Conservation (phyloP, 2,329 filamentous ascomycete genomes). For the Pseudocercospora macadamiae region DNA sequence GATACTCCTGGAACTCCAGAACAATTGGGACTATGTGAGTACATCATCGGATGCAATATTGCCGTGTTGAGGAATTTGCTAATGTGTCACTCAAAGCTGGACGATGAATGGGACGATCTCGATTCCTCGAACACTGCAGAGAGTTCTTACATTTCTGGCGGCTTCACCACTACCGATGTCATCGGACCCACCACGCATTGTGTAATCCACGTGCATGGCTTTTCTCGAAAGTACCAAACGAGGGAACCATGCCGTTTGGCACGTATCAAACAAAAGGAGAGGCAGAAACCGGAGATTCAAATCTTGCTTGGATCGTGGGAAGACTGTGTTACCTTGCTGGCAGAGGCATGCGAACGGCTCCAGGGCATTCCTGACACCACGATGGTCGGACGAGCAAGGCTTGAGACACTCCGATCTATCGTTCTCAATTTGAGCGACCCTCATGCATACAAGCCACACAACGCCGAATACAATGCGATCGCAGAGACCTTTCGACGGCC, state of each 20-base stretch:
- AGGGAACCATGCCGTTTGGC: not conserved
- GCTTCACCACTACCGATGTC: not conserved
- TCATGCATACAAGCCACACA: not conserved
- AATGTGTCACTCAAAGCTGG: not conserved
- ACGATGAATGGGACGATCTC: not conserved
- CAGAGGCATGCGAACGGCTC: not conserved
- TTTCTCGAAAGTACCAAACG: not conserved
- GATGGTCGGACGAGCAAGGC: not conserved
- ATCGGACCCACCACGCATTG: not conserved
- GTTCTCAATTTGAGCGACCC: not conserved
- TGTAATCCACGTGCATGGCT: not conserved
- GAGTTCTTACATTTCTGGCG: not conserved
- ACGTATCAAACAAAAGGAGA: not conserved
- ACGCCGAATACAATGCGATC: not conserved
- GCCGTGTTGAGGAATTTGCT: not conserved
- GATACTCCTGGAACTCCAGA: not conserved
- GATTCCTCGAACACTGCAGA: not conserved
- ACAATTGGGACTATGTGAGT: not conserved
- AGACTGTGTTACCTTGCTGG: not conserved
- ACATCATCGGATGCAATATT: too few relatives aligned
- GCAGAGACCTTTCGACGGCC: not conserved
- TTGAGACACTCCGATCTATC: not conserved
- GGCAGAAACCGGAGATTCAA: not conserved
- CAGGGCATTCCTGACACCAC: not conserved
- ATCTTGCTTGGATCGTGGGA: not conserved